phyloP scores from a whole-genome alignment of 2,329 filamentous ascomycete species.

The Ophiostoma ulmi region DNA sequence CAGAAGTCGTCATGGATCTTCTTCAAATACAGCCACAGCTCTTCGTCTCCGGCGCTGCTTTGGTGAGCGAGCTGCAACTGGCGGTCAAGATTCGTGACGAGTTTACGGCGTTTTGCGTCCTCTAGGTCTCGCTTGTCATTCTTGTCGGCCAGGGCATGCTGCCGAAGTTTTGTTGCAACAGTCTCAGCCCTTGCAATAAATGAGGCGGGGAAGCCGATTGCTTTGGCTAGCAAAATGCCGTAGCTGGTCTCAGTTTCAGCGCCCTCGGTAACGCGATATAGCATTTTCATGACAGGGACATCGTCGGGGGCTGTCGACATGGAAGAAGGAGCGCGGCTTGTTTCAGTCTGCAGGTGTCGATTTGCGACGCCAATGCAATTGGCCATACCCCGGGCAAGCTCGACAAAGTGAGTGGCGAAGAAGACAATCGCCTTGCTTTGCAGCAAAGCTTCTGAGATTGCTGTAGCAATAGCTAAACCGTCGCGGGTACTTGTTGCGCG shows the following conservation, averaged over 20 bases:
- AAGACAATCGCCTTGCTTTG: conserved; percentile 74
- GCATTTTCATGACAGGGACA: conserved; percentile 67
- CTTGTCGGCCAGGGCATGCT: conserved; percentile 47
- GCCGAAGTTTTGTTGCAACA: conserved; percentile 59
- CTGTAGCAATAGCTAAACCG: conserved; percentile 81
- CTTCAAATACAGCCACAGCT: conserved; percentile 58
- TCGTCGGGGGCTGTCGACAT: conserved; percentile 37
- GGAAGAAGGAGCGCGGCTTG: conserved; percentile 31
- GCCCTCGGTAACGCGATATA: conserved; percentile 76
- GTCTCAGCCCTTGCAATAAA: conserved; percentile 64
- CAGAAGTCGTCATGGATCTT: conserved; percentile 72
- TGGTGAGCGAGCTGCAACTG: conserved; percentile 43
- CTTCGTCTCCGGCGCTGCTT: conserved; percentile 59
- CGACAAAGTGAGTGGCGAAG: conserved; percentile 90
- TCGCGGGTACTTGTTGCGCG: conserved; percentile 85
- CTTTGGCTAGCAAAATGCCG: conserved; percentile 72
- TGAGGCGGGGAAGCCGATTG: conserved; percentile 63
- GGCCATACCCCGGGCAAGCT: conserved; percentile 69
- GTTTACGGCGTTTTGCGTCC: conserved; percentile 55
- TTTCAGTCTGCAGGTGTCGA: conserved; percentile 71
- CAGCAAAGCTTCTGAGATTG: conserved; percentile 82
- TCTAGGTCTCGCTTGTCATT: conserved; percentile 32
- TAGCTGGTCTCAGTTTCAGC: conserved; percentile 69
- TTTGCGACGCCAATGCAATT: conserved; percentile 76
- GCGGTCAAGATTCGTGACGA: conserved; percentile 70